phyloP scores from a whole-genome alignment of 805 yeast genomes.

The Starmera quercuum region DNA sequence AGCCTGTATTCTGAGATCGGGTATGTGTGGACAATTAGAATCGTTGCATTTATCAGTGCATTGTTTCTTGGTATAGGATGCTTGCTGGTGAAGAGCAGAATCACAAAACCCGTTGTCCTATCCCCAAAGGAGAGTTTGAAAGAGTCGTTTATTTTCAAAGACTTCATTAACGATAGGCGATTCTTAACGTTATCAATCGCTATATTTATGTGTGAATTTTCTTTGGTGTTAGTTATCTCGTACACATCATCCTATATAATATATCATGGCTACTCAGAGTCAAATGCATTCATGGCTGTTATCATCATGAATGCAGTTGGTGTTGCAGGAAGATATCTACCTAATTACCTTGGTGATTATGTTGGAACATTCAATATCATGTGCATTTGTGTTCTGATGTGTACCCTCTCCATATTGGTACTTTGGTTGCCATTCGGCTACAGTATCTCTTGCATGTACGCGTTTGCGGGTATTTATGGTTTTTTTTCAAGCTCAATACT shows the following conservation, averaged over 20 bases:
- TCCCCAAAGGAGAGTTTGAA: not conserved
- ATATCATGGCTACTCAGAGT: conserved; percentile 36
- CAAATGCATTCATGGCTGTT: conserved; percentile 28
- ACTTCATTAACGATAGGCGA: conserved; percentile 8
- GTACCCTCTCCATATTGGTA: conserved; percentile 39
- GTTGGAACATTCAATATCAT: conserved; percentile 53
- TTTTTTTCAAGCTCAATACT: conserved; percentile 55
- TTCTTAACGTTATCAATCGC: conserved; percentile 1
- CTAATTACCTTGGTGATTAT: conserved; percentile 47
- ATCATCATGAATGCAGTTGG: conserved; percentile 36
- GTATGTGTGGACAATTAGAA: conserved; percentile 52
- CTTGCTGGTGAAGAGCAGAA: conserved; percentile 28
- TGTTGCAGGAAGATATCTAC: conserved; percentile 44
- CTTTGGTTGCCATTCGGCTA: conserved; percentile 67
- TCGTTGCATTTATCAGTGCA: conserved; percentile 30
- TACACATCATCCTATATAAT: conserved; percentile 54
- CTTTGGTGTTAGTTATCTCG: conserved; percentile 42
- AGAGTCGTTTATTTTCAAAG: conserved; percentile 8
- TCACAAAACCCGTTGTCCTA: conserved; percentile 10
- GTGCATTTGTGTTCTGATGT: conserved; percentile 36
- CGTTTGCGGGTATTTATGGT: conserved; percentile 49
- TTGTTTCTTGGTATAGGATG: conserved; percentile 21
- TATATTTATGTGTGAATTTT: conserved; percentile 34
- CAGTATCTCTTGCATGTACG: conserved; percentile 33
- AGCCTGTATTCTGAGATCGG: conserved; percentile 41